A percentile compares a stretch with the other conserved stretches of the same genome.
Conservation (phyloP, 192 early-diverging fungal genomes). For the Phycomyces nitens region DNA sequence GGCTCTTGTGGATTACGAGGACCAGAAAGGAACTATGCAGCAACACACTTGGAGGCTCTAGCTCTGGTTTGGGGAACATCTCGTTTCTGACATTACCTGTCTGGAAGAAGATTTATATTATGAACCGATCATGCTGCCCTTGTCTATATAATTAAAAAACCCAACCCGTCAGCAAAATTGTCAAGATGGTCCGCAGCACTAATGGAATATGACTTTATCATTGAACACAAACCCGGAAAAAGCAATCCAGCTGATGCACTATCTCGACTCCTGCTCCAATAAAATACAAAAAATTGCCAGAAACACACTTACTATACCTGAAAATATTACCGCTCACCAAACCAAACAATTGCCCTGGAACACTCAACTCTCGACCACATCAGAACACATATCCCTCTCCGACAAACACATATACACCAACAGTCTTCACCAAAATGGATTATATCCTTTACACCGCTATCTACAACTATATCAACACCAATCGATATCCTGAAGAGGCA, state of each 20-base stretch:
- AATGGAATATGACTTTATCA: neutral
- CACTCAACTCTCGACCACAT: too few relatives aligned
- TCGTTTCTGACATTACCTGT: slow-evolving; percentile 16
- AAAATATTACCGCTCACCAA: too few relatives aligned
- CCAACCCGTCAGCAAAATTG: neutral
- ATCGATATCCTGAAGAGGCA: neutral
- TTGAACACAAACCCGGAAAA: neutral
- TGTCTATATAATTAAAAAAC: slow-evolving; percentile 12
- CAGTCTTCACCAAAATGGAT: slow-evolving; percentile 3
- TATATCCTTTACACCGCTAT: neutral
- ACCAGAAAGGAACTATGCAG: slow-evolving; percentile 18
- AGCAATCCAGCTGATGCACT: neutral
- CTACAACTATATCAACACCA: neutral
- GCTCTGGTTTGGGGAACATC: too few relatives aligned
- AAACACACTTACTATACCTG: too few relatives aligned
- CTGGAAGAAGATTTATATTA: slow-evolving; percentile 16
- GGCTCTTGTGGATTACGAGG: slow-evolving; percentile 1
- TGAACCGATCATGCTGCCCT: slow-evolving; percentile 36
- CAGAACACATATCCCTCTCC: too few relatives aligned
- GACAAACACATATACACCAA: too few relatives aligned
- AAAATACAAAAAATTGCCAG: neutral
- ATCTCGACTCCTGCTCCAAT: neutral
- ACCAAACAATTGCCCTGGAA: too few relatives aligned
- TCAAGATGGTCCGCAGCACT: neutral
- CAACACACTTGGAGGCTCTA: slow-evolving; percentile 25